Evolutionary conservation across 495 filamentous ascomycete species (phyloP).

Genomic region (Penicillium waksmanii): DNA sequence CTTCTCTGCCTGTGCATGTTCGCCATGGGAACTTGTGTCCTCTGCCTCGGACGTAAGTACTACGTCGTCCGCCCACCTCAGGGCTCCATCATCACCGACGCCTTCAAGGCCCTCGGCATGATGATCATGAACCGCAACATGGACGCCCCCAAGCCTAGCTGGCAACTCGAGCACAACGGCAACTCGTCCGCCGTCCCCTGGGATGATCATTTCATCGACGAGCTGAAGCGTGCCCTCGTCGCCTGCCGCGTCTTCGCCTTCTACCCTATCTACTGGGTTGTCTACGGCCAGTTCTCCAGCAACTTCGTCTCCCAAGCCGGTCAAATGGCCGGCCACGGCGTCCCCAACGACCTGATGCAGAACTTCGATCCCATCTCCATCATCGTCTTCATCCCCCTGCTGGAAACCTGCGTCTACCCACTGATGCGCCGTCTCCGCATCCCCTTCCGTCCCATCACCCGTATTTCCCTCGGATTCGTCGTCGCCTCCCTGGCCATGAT

Average conservation of each 20-base stretch:
- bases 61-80: constrained; percentile 67
- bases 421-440: constrained; percentile 64
- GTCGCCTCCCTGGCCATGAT: constrained; percentile 66
- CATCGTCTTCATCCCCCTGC: constrained; percentile 71
- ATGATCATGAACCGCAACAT: constrained; percentile 57
- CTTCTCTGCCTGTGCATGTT: constrained; percentile 69
- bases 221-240: constrained; percentile 60
- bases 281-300: constrained; percentile 60
- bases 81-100: constrained; percentile 63
- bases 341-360: constrained; percentile 74
- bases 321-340: constrained; percentile 57
- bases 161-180: constrained; percentile 52
- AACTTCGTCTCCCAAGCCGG: constrained; percentile 63
- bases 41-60: constrained; percentile 57
- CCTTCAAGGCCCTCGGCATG: constrained; percentile 64
- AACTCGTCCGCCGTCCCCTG: constrained; percentile 45
- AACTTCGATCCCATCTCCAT: constrained; percentile 79
- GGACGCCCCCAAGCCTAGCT: constrained; percentile 64
- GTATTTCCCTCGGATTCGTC: constrained; percentile 74
- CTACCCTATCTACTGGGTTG: constrained; percentile 65
- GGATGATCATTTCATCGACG: constrained; percentile 67
- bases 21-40: constrained; percentile 52
- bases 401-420: constrained; percentile 71
- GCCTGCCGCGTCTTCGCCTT: constrained; percentile 66
- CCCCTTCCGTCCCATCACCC: constrained; percentile 70